Evolutionary conservation across 2,329 filamentous ascomycete species (phyloP), one percentile per base, ranked within the genome.

Genomic region (Ascochyta pisi): DNA sequence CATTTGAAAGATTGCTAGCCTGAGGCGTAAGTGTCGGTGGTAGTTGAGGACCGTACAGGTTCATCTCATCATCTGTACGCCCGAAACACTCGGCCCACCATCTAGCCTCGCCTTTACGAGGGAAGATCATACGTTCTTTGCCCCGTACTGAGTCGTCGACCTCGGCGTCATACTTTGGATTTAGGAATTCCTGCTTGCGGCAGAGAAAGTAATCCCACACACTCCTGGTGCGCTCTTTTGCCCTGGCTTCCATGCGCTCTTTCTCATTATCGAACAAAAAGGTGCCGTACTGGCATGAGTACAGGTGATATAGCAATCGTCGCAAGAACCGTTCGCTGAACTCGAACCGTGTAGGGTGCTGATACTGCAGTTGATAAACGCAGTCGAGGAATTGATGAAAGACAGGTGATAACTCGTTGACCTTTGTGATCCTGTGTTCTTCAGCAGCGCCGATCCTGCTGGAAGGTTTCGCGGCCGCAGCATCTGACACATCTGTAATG

Each of bases 301-400:
- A 94, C 1, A 96, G 84, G 73, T 99, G 95, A 71, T 98, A 99
- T 1, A 98, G 82, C 3, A 99, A 81, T 19, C 95, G 87, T 24
- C 92, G 85, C 6, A 99, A 79, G 75, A 99, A 98, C 4, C 94
- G 87, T 73, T 98, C 95, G 65, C 96, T 98, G 77, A 92, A 99
- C 74, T 99, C 94, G 71, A 99, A 99, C 0, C 93, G 89, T 6
- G 86, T 90, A 0, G 92, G 92, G 67, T 94, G 82, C 73, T 98
- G 95, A 58, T 90, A 83, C 23, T 96, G 79, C 26, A 99, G 82
- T 74, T 99, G 95, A 72, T 95, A 98, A 1, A 91, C 92, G 34
- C 92, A 92, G 70, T 98, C 95, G 9, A 99, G 84, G 76, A 98
- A 99, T 71, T 99, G 95, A 68, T 99, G 95, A 76, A 99, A 99